These are phyloP conservation scores for Erigeron philadelphicus DNA, from an alignment of 140 eudicot genomes.

Conservation along the genomic window DNA sequence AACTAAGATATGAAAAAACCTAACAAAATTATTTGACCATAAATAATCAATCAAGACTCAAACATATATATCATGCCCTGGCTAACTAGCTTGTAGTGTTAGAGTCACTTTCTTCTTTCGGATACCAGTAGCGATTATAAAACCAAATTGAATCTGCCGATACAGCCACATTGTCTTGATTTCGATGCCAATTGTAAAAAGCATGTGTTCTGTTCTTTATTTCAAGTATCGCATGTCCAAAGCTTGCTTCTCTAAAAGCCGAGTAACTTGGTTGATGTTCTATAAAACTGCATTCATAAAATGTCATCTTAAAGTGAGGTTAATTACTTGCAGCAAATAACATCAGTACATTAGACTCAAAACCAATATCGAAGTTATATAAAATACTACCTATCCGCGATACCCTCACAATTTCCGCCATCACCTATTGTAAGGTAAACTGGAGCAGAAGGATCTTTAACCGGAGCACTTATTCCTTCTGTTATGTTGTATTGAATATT, in stretches of 20 bases:
- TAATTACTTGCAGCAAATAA: not conserved
- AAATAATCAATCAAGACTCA: no score
- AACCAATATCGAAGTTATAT: not conserved
- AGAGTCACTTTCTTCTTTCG: constrained; percentile 32
- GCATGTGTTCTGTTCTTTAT: constrained; percentile 48
- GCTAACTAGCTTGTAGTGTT: not conserved
- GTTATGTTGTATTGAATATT: constrained; percentile 47
- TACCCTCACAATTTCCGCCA: constrained; percentile 60
- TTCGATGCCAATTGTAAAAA: constrained; percentile 48
- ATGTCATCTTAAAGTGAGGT: not conserved
- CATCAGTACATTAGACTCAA: not conserved
- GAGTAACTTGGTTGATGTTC: constrained; percentile 47
- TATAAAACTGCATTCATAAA: constrained; percentile 29
- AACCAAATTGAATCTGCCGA: constrained; percentile 43
- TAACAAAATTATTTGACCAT: no score
- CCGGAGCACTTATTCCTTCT: constrained; percentile 36
- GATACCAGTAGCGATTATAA: constrained; percentile 40
- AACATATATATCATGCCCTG: no score
- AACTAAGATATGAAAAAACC: no score
- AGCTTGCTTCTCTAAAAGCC: constrained; percentile 53
- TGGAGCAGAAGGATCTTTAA: constrained; percentile 45
- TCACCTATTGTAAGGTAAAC: constrained; percentile 48
- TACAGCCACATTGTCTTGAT: constrained; percentile 37
- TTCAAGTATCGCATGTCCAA: constrained; percentile 48
- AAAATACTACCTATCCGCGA: constrained; percentile 39